Evolutionary conservation across 305 asterid species (phyloP), one percentile per base, ranked within the genome.

Genomic region (Fraxinus platypoda): DNA sequence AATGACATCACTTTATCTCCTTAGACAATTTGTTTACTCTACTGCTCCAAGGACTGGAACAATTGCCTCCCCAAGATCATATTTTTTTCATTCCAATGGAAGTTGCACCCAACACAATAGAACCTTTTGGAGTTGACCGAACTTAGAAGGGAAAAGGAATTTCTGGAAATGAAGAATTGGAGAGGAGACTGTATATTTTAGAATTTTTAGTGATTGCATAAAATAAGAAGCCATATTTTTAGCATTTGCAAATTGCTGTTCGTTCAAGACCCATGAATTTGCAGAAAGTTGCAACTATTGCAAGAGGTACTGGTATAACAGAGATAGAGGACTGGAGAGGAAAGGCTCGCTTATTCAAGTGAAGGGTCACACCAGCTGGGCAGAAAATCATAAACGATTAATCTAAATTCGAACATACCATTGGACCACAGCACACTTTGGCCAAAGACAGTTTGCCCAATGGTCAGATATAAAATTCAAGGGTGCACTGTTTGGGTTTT

Each of bases 71-170:
- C 23, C 34, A n/a, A 17, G 6, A n/a, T 31, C 35, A 3, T 78
- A 13, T 25, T 17, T 23, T 78, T 78, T 78, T 17, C 23, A 8
- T 3, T 34, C 75, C 17, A 31, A 62, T 8, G 62, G n/a, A 33
- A 34, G 75, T 34, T 35, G 12, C 57, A 46, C 75, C 75, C 4
- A 64, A 81, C 75, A 64, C 23, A 49, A 8, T 85, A 41, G 64
- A 46, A 78, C 8, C 21, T 15, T 52, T 13, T 15, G 1, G 23
- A 15, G 62, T 13, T 17, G 7, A 3, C 62, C 19, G 23, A 52
- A 52, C 23, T 13, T 17, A 5, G 8, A 11, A 43, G 3, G 52
- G 49, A 43, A 43, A 52, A 52, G 62, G 62, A 52, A 17, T 1
- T 13, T 52, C 23, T 2, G 2, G 8, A 17, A 13, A n/a, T 52